phyloP scores from a whole-genome alignment of 2,329 filamentous ascomycete species.

The Trichoderma guizhouense region DNA sequence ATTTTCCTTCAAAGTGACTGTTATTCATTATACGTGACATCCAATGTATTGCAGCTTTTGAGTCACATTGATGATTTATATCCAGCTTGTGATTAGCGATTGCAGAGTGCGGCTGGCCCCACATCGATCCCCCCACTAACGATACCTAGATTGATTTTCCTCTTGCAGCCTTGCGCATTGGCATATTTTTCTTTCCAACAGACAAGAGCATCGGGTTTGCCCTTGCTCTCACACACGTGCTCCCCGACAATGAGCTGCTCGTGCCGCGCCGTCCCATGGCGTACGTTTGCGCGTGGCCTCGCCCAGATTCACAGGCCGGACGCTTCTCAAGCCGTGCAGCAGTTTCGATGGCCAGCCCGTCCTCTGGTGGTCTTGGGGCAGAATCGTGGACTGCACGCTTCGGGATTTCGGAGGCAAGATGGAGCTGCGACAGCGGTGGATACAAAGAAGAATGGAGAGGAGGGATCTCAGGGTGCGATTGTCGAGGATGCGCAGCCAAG shows the following conservation, averaged over 20 bases:
- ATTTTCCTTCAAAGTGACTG: not conserved
- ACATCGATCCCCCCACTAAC: not conserved
- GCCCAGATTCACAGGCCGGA: slow-evolving; percentile 38
- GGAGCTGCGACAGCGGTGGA: not conserved
- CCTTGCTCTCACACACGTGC: not conserved
- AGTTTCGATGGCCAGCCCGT: not conserved
- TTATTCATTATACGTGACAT: too few species aligned
- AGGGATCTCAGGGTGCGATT: not conserved
- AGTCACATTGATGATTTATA: not conserved
- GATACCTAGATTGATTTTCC: slow-evolving; percentile 2
- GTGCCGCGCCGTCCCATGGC: slow-evolving; percentile 45
- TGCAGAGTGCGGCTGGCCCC: not conserved
- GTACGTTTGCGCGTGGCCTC: slow-evolving; percentile 48
- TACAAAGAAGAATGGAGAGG: slow-evolving; percentile 20
- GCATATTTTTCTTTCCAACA: not conserved
- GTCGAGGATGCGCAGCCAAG: not conserved
- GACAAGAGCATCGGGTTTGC: not conserved
- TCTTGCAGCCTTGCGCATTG: slow-evolving; percentile 3
- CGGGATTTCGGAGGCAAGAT: slow-evolving; percentile 22
- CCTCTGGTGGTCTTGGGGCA: slow-evolving; percentile 21
- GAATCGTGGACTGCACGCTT: slow-evolving; percentile 26
- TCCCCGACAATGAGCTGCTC: slow-evolving; percentile 43
- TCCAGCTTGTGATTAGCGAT: not conserved
- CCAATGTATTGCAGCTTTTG: not conserved
- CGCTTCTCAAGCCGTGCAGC: not conserved